Evolutionary conservation across 176 grass and related monocot species (phyloP).

Genomic region (Oryza punctata): DNA sequence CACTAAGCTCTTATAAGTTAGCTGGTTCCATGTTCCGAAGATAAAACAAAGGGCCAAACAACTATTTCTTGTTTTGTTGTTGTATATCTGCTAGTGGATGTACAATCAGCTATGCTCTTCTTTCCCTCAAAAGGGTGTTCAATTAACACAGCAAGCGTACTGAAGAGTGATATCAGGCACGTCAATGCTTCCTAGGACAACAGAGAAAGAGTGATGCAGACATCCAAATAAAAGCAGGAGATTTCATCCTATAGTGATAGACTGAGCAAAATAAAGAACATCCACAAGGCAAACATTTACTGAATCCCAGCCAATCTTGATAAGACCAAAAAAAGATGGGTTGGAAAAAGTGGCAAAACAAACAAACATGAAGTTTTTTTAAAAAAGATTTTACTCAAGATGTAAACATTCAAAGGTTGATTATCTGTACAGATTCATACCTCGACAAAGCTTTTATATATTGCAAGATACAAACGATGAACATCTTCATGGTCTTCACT

Average conservation of each 20-base stretch:
- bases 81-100: neutral
- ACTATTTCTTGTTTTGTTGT: neutral
- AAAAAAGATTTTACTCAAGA: too few species aligned
- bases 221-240: neutral
- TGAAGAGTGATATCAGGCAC: neutral
- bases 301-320: neutral
- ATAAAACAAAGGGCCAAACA: neutral
- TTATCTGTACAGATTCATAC: conserved; percentile 39
- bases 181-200: neutral
- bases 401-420: neutral
- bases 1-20: neutral
- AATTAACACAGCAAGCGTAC: neutral
- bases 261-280: neutral
- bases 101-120: neutral
- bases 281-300: neutral
- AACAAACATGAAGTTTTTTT: neutral
- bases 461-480: conserved; percentile 77
- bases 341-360: neutral
- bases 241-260: neutral
- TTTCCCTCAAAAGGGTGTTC: neutral
- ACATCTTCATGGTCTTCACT: conserved; percentile 84
- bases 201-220: neutral
- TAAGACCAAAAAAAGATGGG: neutral
- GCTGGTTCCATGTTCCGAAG: neutral
- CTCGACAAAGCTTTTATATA: conserved; percentile 99